A percentile compares a stretch with the other conserved stretches of the same genome.
Conservation (phyloP, 2,329 filamentous ascomycete genomes). For the Calonectria leucothoes region DNA sequence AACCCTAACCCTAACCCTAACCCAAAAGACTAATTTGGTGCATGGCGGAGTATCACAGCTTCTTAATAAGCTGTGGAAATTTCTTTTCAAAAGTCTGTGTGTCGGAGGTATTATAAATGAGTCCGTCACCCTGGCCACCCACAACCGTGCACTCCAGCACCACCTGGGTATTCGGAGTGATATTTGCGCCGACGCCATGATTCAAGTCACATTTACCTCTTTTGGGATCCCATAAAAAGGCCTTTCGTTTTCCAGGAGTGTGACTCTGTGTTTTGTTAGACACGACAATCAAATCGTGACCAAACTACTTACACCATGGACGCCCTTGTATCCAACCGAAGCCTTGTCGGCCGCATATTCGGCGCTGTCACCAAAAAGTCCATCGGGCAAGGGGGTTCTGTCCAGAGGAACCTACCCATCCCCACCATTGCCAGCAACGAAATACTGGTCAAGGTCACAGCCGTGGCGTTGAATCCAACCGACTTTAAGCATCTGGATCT, state of each 20-base stretch:
- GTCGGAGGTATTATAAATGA: not conserved
- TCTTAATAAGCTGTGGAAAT: too few species aligned
- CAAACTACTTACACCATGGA: not conserved
- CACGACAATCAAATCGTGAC: not conserved
- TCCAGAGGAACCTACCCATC: not conserved
- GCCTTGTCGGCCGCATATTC: not conserved
- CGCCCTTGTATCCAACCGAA: not conserved
- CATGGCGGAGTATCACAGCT: too few species aligned
- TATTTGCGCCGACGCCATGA: not conserved
- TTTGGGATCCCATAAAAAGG: too few species aligned
- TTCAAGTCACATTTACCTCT: not conserved
- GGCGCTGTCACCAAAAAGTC: not conserved
- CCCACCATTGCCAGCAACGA: not conserved
- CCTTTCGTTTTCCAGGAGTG: too few species aligned
- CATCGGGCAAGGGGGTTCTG: not conserved
- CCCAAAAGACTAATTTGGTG: too few species aligned
- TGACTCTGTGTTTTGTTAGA: too few species aligned
- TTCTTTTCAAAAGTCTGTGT: not conserved
- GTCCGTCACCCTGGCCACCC: not conserved
- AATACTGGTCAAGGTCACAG: constrained; percentile 10
- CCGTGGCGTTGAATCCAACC: constrained; percentile 11
- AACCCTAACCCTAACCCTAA: too few species aligned
- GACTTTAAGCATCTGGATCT: constrained; percentile 17
- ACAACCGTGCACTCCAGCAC: not conserved
- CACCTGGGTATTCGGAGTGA: not conserved